Conservation (phyloP, 1,139 yeast genomes). For the Arxiozyma bovina region DNA sequence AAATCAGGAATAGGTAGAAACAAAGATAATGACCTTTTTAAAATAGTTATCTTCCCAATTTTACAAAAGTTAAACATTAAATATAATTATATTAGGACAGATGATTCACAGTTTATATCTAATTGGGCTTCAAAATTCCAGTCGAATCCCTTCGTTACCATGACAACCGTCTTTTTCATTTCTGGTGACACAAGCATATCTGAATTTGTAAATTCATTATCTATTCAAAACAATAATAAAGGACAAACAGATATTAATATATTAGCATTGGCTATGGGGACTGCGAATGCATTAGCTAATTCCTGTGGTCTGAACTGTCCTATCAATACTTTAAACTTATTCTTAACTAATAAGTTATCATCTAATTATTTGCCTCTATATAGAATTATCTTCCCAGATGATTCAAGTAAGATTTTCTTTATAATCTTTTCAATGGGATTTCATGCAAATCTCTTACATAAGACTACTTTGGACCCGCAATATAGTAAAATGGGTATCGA, state of each 20-base stretch:
- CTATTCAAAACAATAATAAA: not conserved
- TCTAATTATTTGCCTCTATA: constrained; percentile 48
- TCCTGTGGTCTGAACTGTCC: constrained; percentile 47
- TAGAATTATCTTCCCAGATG: constrained; percentile 45
- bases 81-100: constrained; percentile 38
- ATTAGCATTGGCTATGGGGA: constrained; percentile 65
- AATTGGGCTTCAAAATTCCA: constrained; percentile 10
- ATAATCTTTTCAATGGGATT: constrained; percentile 80
- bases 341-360: constrained; percentile 34
- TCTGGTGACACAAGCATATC: constrained; percentile 84
- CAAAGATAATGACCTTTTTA: constrained; percentile 36
- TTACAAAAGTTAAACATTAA: constrained; percentile 33
- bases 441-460: constrained; percentile 75
- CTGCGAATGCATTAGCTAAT: constrained; percentile 74
- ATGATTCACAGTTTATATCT: constrained; percentile 30
- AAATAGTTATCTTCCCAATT: constrained; percentile 39
- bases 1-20: constrained; percentile 49
- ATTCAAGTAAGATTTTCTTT: constrained; percentile 38
- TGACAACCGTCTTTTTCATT: constrained; percentile 46
- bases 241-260: constrained; percentile 29
- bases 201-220: constrained; percentile 59
- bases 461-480: constrained; percentile 56
- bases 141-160: not conserved
- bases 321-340: constrained; percentile 39
- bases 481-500: constrained; percentile 54